Evolutionary conservation across 345 rosid species (phyloP), one percentile per base, ranked within the genome.

Genomic region (Camelina sativa): DNA sequence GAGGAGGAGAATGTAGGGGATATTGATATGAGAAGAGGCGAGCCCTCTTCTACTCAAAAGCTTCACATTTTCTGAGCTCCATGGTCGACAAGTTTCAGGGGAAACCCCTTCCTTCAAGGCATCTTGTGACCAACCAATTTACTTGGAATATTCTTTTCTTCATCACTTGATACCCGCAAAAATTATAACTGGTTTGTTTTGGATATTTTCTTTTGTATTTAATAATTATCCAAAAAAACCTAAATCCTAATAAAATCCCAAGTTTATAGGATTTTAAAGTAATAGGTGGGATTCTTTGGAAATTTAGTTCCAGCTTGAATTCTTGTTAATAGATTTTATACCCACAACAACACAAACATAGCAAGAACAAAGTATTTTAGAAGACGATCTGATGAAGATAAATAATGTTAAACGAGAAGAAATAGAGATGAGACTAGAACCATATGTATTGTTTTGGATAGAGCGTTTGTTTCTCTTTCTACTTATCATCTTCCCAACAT

Each of bases 1-100:
- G 77, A 77, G 52, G 77, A 77, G 52, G 87, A 88, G 53, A 79
- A 25, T 25, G 0, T 25, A 25, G 76, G 76, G 16, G 53, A 44
- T 57, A 25, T 25, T 1, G 53, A 71, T 15, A 58, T 65, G 76
- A 71, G 62, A 65, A 71, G 71, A 57, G 56, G 28, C 35, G 35
- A 32, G 35, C 20, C 17, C 17, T 1, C 72, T 68, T 19, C 76
- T 71, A 5, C 51, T 71, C 50, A 72, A 77, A 56, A 71, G 62
- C 48, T 77, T 77, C 43, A 56, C 30, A 72, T 77, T 71, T 71
- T 71, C 72, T 77, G 43, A 77, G 62, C 47, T 65, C 76, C 34
- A 77, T 71, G 17, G 76, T 71, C 41, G 72, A 71, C 23, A 65
- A 65, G 68, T 71, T 77, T 71, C 73, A 71, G 23, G 76, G 69